These are phyloP conservation scores for Tricharina praecox DNA, from an alignment of 495 filamentous ascomycete species.

Conservation along the genomic window DNA sequence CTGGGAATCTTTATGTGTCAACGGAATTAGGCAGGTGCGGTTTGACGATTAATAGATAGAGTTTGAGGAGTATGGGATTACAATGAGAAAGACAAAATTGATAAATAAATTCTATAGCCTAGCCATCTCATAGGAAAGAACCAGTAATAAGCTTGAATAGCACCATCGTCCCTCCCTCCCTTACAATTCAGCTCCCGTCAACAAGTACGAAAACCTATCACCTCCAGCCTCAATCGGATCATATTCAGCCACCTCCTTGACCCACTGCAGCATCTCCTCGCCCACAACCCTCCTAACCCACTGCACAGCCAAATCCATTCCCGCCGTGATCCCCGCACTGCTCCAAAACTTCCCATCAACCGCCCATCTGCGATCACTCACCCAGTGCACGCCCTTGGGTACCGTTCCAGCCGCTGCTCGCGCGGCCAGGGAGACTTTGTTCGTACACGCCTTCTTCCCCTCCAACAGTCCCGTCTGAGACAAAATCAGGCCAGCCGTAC, in stretches of 20 bases:
- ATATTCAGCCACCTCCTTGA: constrained; percentile 11
- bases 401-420: not conserved
- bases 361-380: constrained; percentile 35
- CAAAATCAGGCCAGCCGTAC: constrained; percentile 32
- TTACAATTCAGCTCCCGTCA: not conserved
- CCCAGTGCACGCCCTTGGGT: constrained; percentile 21
- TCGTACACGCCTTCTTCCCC: constrained; percentile 33
- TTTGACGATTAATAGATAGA: too few species aligned
- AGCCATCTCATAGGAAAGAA: too few species aligned
- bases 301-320: constrained; percentile 25
- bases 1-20: too few species aligned
- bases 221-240: constrained; percentile 8
- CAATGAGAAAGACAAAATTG: too few species aligned
- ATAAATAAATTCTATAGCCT: too few species aligned
- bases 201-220: constrained; percentile 6
- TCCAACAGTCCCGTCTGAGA: constrained; percentile 34
- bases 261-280: constrained; percentile 13
- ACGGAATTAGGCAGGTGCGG: too few species aligned
- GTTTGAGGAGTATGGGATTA: too few species aligned
- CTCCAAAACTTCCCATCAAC: constrained; percentile 32
- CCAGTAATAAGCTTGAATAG: too few species aligned
- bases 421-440: constrained; percentile 11
- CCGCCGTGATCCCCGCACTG: constrained; percentile 22
- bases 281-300: constrained; percentile 21
- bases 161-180: too few species aligned